These are phyloP conservation scores for Cyclotella atomus DNA, from an alignment of 108 stramenopile species.

Conservation along the genomic window DNA sequence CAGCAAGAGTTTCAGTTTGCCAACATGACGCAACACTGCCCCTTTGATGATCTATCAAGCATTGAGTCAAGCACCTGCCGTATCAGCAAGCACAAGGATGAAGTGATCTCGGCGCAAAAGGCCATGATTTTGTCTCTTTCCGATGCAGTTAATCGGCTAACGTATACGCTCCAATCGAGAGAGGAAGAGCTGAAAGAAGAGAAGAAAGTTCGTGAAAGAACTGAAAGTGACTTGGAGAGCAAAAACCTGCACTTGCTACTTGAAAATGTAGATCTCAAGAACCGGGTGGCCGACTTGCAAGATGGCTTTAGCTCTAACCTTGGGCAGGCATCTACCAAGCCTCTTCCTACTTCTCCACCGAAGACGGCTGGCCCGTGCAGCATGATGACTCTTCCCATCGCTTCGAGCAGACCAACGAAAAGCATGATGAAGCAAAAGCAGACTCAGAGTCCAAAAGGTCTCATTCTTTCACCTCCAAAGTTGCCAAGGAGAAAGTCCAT, in stretches of 20 bases:
- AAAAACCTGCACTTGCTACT: conserved; percentile 6
- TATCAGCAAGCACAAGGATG: conserved; percentile 5
- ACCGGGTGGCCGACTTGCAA: conserved; percentile 12
- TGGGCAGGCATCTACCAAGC: neutral
- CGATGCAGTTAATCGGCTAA: conserved; percentile 22
- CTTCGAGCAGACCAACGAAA: neutral
- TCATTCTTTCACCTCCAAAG: neutral
- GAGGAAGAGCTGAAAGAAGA: conserved; percentile 9
- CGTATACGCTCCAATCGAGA: conserved; percentile 17
- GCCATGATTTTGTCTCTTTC: conserved; percentile 17
- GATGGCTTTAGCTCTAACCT: neutral
- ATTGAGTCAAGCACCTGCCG: conserved; percentile 30
- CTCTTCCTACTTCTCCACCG: neutral
- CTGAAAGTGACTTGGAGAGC: conserved; percentile 13
- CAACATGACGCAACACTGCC: too few relatives aligned
- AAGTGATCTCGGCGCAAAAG: conserved; percentile 8
- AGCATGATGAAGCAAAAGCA: neutral
- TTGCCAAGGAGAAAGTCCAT: neutral
- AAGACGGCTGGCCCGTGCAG: neutral
- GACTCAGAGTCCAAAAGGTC: neutral
- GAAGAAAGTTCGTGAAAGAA: conserved; percentile 1
- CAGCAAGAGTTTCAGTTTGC: too few relatives aligned
- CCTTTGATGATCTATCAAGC: conserved; percentile 16
- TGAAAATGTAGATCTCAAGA: conserved; percentile 16
- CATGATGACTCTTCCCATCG: neutral